Percentiles rank a stretch among this genome's conserved stretches.
These are phyloP conservation scores for Limtongia smithiae DNA, from an alignment of 805 yeast genomes.

Conservation along the genomic window DNA sequence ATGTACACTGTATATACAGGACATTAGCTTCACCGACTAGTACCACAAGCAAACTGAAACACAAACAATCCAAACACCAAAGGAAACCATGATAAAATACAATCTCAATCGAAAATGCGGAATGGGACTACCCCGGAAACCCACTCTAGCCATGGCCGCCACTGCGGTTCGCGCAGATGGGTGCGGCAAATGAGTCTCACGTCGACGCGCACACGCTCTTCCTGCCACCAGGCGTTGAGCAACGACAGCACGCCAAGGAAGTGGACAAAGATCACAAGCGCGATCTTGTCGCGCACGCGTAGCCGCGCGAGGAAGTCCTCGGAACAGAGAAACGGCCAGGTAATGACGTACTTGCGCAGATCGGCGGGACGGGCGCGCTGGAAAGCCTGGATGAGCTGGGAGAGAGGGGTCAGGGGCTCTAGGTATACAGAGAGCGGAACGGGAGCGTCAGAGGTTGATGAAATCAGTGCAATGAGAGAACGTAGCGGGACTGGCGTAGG, in stretches of 20 bases:
- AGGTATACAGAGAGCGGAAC: conserved; percentile 20
- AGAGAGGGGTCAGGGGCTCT: conserved; percentile 17
- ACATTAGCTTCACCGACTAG: no score
- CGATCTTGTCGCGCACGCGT: conserved; percentile 16
- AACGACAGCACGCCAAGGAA: conserved; percentile 23
- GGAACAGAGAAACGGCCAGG: conserved; percentile 27
- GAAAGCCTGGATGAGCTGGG: conserved; percentile 19
- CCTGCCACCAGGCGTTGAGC: conserved; percentile 29
- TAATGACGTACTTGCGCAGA: conserved; percentile 27
- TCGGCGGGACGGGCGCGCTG: conserved; percentile 23
- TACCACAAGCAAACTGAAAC: no score
- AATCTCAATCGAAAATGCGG: conserved; percentile 1
- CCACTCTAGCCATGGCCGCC: conserved; percentile 28
- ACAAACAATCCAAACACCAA: no score
- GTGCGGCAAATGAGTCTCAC: conserved; percentile 14
- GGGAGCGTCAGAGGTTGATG: not conserved
- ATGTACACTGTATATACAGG: no score
- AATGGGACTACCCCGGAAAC: conserved; percentile 21
- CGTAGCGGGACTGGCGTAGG: not conserved
- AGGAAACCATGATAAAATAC: no score
- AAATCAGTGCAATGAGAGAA: not conserved
- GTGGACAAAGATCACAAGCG: conserved; percentile 23
- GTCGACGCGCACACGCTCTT: conserved; percentile 25
- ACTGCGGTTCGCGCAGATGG: conserved; percentile 9
- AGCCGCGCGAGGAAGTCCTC: conserved; percentile 21